Evolutionary conservation across 2,329 filamentous ascomycete species (phyloP).

Genomic region (Trichoderma hamatum): DNA sequence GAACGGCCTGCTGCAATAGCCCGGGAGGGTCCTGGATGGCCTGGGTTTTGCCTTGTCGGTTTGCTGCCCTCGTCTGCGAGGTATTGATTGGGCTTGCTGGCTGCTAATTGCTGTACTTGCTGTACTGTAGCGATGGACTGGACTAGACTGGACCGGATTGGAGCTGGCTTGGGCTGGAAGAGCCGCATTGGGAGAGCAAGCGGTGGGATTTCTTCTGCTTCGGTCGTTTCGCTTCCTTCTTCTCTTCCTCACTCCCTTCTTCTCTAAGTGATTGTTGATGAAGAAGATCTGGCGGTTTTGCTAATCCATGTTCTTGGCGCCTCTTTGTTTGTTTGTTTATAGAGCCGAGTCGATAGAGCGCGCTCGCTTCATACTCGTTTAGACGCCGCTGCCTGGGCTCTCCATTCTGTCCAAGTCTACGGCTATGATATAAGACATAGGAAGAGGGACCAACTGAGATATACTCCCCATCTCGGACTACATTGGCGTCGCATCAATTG

Average conservation of each 20-base stretch:
- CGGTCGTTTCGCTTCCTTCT: not conserved
- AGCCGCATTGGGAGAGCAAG: constrained; percentile 11
- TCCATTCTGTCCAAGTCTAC: not conserved
- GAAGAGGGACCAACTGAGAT: not conserved
- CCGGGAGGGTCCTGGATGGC: not conserved
- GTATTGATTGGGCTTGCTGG: not conserved
- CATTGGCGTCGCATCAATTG: not conserved
- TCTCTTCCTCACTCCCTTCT: not conserved
- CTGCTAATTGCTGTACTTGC: not conserved
- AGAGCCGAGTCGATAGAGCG: not conserved
- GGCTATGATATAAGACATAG: not conserved
- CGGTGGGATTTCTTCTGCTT: not conserved
- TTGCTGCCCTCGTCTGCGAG: not conserved
- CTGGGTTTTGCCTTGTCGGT: not conserved
- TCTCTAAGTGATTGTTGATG: not conserved
- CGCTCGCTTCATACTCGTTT: not conserved
- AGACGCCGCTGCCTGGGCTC: not conserved
- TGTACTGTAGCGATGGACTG: not conserved
- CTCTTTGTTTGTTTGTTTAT: not conserved
- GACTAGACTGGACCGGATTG: no score
- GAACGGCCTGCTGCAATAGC: not conserved
- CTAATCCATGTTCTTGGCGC: not conserved
- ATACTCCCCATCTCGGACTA: not conserved
- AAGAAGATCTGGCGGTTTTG: not conserved
- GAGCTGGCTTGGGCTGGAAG: not conserved